phyloP scores from a whole-genome alignment of 2,329 filamentous ascomycete genomes.

The Colletotrichum simmondsii region DNA sequence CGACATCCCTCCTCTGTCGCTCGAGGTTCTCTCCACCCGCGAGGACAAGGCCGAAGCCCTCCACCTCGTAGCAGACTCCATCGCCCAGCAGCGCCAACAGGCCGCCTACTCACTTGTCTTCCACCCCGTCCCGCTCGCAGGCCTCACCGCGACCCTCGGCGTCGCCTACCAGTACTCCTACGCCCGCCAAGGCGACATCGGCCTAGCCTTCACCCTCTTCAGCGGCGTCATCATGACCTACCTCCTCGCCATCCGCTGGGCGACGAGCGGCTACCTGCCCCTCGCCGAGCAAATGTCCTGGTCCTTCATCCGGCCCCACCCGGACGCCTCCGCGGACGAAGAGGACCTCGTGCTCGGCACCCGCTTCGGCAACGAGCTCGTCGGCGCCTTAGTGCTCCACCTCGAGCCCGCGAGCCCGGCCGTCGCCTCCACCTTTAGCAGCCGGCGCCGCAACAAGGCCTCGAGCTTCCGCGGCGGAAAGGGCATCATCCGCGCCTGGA shows the following conservation, averaged over 20 bases:
- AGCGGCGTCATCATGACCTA: conserved; percentile 72
- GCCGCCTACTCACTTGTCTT: conserved; percentile 72
- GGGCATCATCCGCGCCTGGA: conserved; percentile 85
- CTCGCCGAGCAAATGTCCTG: conserved; percentile 70
- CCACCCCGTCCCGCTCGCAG: conserved; percentile 66
- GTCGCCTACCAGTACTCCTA: conserved; percentile 59
- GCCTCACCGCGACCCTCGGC: conserved; percentile 56
- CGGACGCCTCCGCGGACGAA: conserved; percentile 44
- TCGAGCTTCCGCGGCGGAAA: conserved; percentile 65
- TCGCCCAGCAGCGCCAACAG: conserved; percentile 82
- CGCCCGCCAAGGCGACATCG: conserved; percentile 59
- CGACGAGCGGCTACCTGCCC: conserved; percentile 70
- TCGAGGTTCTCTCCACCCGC: conserved; percentile 64
- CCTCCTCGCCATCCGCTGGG: conserved; percentile 69
- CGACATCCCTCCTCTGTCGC: conserved; percentile 71
- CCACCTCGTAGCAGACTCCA: conserved; percentile 80
- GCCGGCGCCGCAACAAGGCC: conserved; percentile 49
- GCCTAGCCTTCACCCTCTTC: conserved; percentile 66
- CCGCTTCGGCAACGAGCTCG: conserved; percentile 74
- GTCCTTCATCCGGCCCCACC: conserved; percentile 66
- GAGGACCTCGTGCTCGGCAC: conserved; percentile 73
- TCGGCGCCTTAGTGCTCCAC: conserved; percentile 77
- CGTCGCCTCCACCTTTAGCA: conserved; percentile 34
- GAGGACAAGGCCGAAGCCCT: conserved; percentile 75
- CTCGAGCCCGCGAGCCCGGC: conserved; percentile 58